A percentile compares a stretch with the other conserved stretches of the same genome.
Evolutionary conservation across 179 eudicot species (phyloP).

Genomic region (Heliamphora pulchella): DNA sequence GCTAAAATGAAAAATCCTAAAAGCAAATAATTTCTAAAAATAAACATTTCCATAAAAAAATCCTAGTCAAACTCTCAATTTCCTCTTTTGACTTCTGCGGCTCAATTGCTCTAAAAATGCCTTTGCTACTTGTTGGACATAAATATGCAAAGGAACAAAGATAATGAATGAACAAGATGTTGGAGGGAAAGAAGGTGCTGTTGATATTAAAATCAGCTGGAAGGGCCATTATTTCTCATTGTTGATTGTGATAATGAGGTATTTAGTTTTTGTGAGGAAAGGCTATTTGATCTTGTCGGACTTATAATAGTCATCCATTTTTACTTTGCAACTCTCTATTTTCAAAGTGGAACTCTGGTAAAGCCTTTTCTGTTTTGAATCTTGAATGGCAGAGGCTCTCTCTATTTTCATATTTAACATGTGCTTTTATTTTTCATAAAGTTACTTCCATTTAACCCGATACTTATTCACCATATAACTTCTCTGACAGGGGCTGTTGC

Average conservation of each 20-base stretch:
- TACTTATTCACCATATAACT: conserved; percentile 14
- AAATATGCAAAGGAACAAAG: not conserved
- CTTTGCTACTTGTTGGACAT: too few species aligned
- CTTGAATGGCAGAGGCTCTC: not conserved
- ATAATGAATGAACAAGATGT: not conserved
- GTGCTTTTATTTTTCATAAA: not conserved
- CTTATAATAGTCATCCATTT: not conserved
- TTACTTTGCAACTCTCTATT: not conserved
- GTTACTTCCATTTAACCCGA: not conserved
- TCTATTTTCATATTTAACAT: not conserved
- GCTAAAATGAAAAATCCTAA: too few species aligned
- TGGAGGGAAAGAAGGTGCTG: conserved; percentile 2
- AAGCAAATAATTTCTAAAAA: too few species aligned
- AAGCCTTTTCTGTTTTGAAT: not conserved
- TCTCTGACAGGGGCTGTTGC: conserved; percentile 84
- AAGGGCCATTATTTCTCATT: not conserved
- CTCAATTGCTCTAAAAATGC: too few species aligned
- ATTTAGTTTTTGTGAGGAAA: not conserved
- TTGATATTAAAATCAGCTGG: not conserved
- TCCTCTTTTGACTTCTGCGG: too few species aligned
- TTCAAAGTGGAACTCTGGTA: not conserved
- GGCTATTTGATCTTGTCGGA: not conserved
- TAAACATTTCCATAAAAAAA: too few species aligned
- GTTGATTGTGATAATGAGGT: not conserved
- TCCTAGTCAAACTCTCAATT: too few species aligned